Evolutionary conservation across 345 rosid species (phyloP).

Genomic region (Citrus unshiu): DNA sequence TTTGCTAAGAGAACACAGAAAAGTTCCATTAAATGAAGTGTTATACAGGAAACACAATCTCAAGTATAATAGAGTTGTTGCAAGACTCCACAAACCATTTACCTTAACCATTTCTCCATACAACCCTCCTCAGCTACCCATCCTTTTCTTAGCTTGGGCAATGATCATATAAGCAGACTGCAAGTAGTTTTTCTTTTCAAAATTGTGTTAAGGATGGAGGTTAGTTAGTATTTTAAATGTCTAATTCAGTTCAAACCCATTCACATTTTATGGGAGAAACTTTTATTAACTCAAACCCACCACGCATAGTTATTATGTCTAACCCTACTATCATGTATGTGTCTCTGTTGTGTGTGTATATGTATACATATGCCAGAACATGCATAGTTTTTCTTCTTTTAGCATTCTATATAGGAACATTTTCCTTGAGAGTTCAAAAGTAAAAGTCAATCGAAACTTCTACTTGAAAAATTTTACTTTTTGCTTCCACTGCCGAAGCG

Average conservation of each 20-base stretch:
- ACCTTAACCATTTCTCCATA: neutral
- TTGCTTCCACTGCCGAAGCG: slow-evolving; percentile 41
- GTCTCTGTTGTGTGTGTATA: neutral
- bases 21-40: neutral
- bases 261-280: neutral
- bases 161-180: neutral
- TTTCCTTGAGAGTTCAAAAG: neutral
- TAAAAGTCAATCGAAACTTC: neutral
- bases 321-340: neutral
- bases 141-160: neutral
- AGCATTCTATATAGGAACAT: neutral
- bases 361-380: neutral
- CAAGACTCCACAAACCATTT: neutral
- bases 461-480: slow-evolving; percentile 33
- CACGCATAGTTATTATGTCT: neutral
- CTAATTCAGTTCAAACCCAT: neutral
- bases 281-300: neutral
- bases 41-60: neutral
- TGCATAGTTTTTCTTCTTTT: neutral
- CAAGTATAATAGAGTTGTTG: neutral
- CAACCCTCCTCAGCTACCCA: neutral
- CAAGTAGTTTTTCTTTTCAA: neutral
- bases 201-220: neutral
- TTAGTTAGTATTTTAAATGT: neutral
- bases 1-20: neutral